Conservation (phyloP, 768 basidiomycete genomes). For the Pleurotus tuoliensis region DNA sequence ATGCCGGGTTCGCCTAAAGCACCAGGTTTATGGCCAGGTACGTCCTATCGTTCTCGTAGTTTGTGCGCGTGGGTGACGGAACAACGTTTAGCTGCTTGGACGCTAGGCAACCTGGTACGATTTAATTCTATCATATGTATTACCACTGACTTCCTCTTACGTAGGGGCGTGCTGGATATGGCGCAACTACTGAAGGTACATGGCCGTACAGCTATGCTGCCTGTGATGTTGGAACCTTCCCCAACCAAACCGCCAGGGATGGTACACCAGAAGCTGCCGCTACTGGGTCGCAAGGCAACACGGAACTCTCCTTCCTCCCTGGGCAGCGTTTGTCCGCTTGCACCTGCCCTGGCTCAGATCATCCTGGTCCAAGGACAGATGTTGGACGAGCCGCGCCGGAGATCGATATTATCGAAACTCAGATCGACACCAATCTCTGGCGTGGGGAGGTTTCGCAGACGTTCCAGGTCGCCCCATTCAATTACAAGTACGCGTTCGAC, state of each 20-base stretch:
- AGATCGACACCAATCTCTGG: conserved; percentile 50
- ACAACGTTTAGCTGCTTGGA: conserved; percentile 51
- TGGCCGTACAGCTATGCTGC: conserved; percentile 83
- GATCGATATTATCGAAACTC: conserved; percentile 89
- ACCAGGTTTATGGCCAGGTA: conserved; percentile 86
- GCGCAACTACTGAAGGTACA: conserved; percentile 83
- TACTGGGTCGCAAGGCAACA: conserved; percentile 48
- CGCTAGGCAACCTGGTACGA: conserved; percentile 69
- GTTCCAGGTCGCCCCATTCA: conserved; percentile 77
- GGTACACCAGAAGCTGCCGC: conserved; percentile 55
- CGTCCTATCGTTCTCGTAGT: conserved; percentile 13
- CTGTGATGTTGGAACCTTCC: conserved; percentile 86
- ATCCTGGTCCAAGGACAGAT: conserved; percentile 75
- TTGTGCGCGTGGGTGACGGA: neutral
- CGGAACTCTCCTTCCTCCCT: conserved; percentile 68
- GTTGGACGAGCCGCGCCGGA: conserved; percentile 84
- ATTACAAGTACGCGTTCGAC: conserved; percentile 61
- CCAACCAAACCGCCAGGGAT: conserved; percentile 67
- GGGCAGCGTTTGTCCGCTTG: conserved; percentile 88
- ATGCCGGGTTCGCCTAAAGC: conserved; percentile 58
- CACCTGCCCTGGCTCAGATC: conserved; percentile 81
- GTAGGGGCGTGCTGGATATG: conserved; percentile 82
- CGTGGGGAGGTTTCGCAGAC: conserved; percentile 76
- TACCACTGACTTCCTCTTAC: neutral
- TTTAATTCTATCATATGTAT: neutral